Percentiles rank a stretch among this genome's conserved stretches.
Conservation (phyloP, 2,329 filamentous ascomycete species). For the Chlorencoelia australis region DNA sequence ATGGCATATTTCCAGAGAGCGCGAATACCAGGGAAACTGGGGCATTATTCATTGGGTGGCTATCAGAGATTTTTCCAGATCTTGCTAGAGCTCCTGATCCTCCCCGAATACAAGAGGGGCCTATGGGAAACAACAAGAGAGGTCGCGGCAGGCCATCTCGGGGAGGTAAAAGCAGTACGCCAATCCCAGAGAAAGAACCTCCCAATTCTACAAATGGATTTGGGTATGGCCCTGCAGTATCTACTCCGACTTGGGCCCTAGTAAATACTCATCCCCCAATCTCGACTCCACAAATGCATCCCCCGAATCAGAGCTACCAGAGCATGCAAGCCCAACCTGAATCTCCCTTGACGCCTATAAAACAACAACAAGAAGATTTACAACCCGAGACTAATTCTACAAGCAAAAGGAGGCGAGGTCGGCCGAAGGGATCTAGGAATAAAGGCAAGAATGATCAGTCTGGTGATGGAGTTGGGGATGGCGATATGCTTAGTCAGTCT, state of each 20-base stretch:
- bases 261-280: slow-evolving; percentile 18
- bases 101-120: slow-evolving; percentile 6
- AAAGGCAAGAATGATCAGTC: slow-evolving; percentile 22
- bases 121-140: slow-evolving; percentile 8
- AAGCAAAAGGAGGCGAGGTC: slow-evolving; percentile 28
- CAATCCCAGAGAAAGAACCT: slow-evolving; percentile 11
- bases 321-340: slow-evolving; percentile 10
- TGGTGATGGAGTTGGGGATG: slow-evolving; percentile 2
- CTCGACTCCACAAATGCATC: slow-evolving; percentile 9
- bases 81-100: slow-evolving; percentile 16
- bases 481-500: slow-evolving; percentile 11
- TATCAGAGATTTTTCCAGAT: slow-evolving; percentile 51
- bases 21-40: slow-evolving; percentile 46
- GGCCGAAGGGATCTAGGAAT: slow-evolving; percentile 45
- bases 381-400: slow-evolving; percentile 13
- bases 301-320: slow-evolving; percentile 7
- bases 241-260: slow-evolving; percentile 22
- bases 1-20: slow-evolving; percentile 45
- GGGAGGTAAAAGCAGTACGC: slow-evolving; percentile 10
- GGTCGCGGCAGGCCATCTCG: slow-evolving; percentile 21
- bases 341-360: slow-evolving; percentile 15
- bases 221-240: slow-evolving; percentile 23
- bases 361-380: slow-evolving; percentile 12
- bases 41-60: slow-evolving; percentile 49
- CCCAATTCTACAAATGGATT: slow-evolving; percentile 25